Evolutionary conservation across 306 rosid genomes (phyloP), one percentile per base, ranked within the genome.

Genomic region (Abrus pulchellus): DNA sequence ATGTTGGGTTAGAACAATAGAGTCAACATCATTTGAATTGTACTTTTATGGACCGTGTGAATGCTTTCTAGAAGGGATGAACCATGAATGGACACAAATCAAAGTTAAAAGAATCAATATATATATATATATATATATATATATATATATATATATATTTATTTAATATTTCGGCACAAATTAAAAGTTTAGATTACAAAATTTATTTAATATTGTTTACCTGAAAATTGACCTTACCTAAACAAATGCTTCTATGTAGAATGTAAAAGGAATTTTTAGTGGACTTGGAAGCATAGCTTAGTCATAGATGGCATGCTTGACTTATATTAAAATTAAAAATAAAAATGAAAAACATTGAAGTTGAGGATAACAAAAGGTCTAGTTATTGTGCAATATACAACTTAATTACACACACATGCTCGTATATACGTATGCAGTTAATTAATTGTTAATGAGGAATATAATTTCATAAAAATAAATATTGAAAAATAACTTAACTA

Each of bases 221-320:
- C 50, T 14, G 8, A 43, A 4, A 66, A 4, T 65, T 40, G 50
- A 65, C 14, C 34, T 38, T 38, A 9, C 41, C 14, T 41, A 41
- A 41, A 4, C 9, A 8, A 27, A 20, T 66, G 36, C 43, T 66
- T 66, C 14, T 0, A 27, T 9, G 71, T 9, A 41, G 32, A 62
- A 38, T 36, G 5, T 38, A 20, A 5, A n/a, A 7, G 3, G 70
- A 40, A 29, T 38, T 64, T 7, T n/a, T 6, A 2, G 40, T 1
- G 14, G 33, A 64, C 7, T 6, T 8, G 52, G 52, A 20, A 40
- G 52, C 52, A 9, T 8, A 9, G n/a, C 14, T 3, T n/a, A 65
- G 71, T 65, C 71, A 65, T 65, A 65, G 8, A 65, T 1, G 71
- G n/a, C 7, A 40, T 40, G 50, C 13, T 64, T 38, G 70, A 64